Evolutionary conservation across 1,284 basidiomycete species (phyloP).

Genomic region (Ustilago hordei): DNA sequence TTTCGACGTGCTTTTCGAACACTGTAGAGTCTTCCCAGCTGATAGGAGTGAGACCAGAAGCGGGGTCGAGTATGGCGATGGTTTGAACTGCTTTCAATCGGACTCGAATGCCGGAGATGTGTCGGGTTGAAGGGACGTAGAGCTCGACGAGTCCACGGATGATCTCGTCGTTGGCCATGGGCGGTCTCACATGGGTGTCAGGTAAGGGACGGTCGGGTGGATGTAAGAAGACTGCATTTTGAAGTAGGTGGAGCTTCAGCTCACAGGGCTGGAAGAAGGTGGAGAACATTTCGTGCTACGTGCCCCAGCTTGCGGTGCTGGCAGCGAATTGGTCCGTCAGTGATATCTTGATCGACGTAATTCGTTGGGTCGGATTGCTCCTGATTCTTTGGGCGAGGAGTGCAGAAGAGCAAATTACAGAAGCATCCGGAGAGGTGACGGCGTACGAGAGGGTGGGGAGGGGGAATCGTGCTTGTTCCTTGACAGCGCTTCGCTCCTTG

Average conservation of each 20-base stretch:
- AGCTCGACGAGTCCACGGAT: constrained; percentile 68
- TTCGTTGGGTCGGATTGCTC: not conserved
- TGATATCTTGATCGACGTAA: not conserved
- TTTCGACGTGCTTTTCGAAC: constrained; percentile 66
- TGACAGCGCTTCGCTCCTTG: not conserved
- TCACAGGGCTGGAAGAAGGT: constrained; percentile 65
- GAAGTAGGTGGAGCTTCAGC: constrained; percentile 66
- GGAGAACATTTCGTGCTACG: constrained; percentile 49
- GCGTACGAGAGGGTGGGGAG: not conserved
- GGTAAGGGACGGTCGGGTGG: constrained; percentile 61
- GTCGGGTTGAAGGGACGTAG: constrained; percentile 62
- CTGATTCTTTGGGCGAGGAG: not conserved
- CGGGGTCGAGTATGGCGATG: constrained; percentile 62
- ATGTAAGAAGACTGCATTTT: constrained; percentile 65
- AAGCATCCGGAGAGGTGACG: not conserved
- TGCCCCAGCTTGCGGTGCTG: not conserved
- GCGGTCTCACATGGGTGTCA: constrained; percentile 57
- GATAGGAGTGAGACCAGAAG: constrained; percentile 54
- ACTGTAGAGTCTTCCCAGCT: constrained; percentile 66
- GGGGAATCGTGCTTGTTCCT: no score
- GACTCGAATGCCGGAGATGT: constrained; percentile 66
- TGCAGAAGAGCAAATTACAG: not conserved
- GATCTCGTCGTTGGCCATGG: constrained; percentile 66
- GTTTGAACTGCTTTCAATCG: constrained; percentile 65
- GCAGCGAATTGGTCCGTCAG: not conserved